Conservation (phyloP, 331 rosid genomes). For the Telfairia occidentalis region DNA sequence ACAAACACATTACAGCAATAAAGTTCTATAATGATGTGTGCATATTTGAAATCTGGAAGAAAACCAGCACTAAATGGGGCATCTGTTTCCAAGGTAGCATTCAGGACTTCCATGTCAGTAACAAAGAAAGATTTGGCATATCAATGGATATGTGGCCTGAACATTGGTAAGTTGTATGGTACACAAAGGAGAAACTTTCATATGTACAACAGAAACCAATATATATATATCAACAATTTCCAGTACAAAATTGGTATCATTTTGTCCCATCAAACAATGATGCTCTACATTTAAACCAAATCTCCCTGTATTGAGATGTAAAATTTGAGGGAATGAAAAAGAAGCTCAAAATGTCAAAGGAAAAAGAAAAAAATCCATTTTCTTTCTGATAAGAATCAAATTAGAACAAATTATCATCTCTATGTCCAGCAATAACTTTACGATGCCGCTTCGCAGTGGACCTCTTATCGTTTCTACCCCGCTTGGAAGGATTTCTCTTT, state of each 20-base stretch:
- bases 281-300: neutral
- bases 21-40: neutral
- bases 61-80: neutral
- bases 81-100: neutral
- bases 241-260: slow-evolving; percentile 6
- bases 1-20: neutral
- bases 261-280: slow-evolving; percentile 6
- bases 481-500: slow-evolving; percentile 10
- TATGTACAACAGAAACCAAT: slow-evolving; percentile 1
- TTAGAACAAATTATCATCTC: slow-evolving; percentile 11
- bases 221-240: slow-evolving; percentile 8
- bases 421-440: slow-evolving; percentile 6
- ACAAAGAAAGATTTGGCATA: neutral
- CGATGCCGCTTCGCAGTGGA: slow-evolving; percentile 16
- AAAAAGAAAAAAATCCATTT: neutral
- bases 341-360: neutral
- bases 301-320: slow-evolving; percentile 11
- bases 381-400: neutral
- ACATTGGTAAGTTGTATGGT: neutral
- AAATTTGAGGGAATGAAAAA: neutral
- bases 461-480: slow-evolving; percentile 11
- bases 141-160: neutral
- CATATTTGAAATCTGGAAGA: neutral
- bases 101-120: neutral
- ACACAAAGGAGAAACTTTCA: neutral